A percentile compares a stretch with the other conserved stretches of the same genome.
These are phyloP conservation scores for Diaporthe sp. DNA, from an alignment of 2,329 filamentous ascomycete genomes.

Conservation along the genomic window DNA sequence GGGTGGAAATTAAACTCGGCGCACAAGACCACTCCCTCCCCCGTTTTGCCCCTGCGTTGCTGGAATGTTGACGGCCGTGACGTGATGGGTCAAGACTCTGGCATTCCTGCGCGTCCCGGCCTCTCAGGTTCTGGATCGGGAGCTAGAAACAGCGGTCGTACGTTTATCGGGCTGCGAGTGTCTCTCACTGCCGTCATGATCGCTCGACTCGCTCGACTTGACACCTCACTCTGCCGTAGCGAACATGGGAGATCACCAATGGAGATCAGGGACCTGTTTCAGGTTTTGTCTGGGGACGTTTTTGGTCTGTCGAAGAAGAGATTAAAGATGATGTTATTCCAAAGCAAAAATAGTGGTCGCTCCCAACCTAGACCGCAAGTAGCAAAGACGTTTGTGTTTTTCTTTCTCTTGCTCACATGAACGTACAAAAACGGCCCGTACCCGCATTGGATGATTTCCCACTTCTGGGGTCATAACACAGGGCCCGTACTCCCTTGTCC, in stretches of 20 bases:
- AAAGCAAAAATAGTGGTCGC: constrained; percentile 11
- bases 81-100: constrained; percentile 3
- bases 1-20: too few relatives aligned
- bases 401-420: not conserved
- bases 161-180: not conserved
- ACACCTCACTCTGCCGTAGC: not conserved
- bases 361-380: constrained; percentile 30
- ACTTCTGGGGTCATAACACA: not conserved
- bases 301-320: not conserved
- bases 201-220: too few relatives aligned
- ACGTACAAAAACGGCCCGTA: constrained; percentile 18
- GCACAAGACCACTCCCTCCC: not conserved
- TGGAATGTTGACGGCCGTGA: not conserved
- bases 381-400: constrained; percentile 7
- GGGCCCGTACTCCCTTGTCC: constrained; percentile 7
- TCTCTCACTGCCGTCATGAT: not conserved
- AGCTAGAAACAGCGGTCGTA: not conserved
- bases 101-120: constrained; percentile 14
- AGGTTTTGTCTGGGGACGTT: not conserved
- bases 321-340: constrained; percentile 30
- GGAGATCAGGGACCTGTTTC: not conserved
- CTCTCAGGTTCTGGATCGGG: not conserved
- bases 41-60: not conserved
- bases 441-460: not conserved
- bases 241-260: not conserved